These are phyloP conservation scores for Saccharum spontaneum DNA, from an alignment of 176 grass and related monocot species.

Conservation along the genomic window DNA sequence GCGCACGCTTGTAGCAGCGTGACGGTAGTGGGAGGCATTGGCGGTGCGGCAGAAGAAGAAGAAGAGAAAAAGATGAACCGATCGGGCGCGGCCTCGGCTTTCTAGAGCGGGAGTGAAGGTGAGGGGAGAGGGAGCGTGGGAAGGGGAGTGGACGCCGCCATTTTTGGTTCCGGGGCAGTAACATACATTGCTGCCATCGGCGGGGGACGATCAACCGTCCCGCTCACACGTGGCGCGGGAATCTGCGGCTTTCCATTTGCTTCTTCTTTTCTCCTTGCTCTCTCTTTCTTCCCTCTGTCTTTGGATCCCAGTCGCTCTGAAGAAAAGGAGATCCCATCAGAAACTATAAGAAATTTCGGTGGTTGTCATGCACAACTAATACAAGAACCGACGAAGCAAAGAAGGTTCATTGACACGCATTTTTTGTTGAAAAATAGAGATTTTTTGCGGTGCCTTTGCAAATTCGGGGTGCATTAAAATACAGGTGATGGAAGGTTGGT, in stretches of 20 bases:
- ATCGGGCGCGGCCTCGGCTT: constrained; percentile 3
- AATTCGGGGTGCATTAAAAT: constrained; percentile 2
- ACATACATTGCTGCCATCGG: not conserved
- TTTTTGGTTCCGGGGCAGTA: constrained; percentile 21
- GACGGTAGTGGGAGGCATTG: constrained; percentile 42
- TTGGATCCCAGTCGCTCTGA: constrained; percentile 17
- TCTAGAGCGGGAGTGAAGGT: constrained; percentile 35
- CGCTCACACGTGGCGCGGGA: constrained; percentile 58
- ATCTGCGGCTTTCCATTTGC: constrained; percentile 51
- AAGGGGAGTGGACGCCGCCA: constrained; percentile 45
- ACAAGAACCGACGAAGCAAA: constrained; percentile 15
- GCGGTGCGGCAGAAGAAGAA: not conserved
- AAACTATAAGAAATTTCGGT: not conserved
- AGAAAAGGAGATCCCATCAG: constrained; percentile 10
- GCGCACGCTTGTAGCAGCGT: constrained; percentile 9
- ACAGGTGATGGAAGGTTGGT: constrained; percentile 11
- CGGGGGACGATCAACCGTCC: constrained; percentile 34
- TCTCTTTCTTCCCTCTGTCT: not conserved
- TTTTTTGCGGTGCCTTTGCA: not conserved
- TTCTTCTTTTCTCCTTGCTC: constrained; percentile 31
- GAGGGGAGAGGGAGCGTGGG: not conserved
- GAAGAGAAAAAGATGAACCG: not conserved
- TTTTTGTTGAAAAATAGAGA: constrained; percentile 18
- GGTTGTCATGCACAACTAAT: not conserved
- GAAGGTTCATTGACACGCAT: constrained; percentile 9